Conservation (phyloP, 148 eudicot genomes). For the Spergularia marina region DNA sequence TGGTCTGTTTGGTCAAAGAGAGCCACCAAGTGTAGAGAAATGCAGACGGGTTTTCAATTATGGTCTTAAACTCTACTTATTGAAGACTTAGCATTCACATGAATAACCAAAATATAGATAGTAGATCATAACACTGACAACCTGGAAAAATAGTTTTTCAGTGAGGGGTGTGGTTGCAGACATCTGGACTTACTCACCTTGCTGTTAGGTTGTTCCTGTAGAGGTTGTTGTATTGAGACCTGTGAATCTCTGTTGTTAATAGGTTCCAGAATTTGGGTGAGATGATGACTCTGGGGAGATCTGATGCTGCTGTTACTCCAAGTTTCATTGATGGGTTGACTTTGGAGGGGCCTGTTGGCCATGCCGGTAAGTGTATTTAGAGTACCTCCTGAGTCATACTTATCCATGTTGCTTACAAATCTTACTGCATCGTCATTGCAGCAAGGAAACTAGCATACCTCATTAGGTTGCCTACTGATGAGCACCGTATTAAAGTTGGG, state of each 20-base stretch:
- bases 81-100: too few relatives aligned
- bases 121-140: too few relatives aligned
- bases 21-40: too few relatives aligned
- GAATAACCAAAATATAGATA: too few relatives aligned
- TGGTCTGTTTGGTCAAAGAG: too few relatives aligned
- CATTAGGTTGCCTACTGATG: slow-evolving; percentile 82
- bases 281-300: slow-evolving; percentile 94
- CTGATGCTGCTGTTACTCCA: slow-evolving; percentile 83
- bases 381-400: neutral
- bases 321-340: slow-evolving; percentile 84
- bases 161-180: too few relatives aligned
- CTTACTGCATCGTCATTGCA: slow-evolving; percentile 31
- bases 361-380: slow-evolving; percentile 51
- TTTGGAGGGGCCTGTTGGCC: slow-evolving; percentile 86
- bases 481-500: slow-evolving; percentile 90
- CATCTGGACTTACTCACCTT: too few relatives aligned
- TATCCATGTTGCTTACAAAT: neutral
- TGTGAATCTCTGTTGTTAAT: neutral
- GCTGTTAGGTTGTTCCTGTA: too few relatives aligned
- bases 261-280: slow-evolving; percentile 96
- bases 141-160: too few relatives aligned
- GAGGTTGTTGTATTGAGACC: neutral
- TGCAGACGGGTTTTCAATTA: too few relatives aligned
- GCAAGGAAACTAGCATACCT: slow-evolving; percentile 90
- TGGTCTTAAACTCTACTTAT: too few relatives aligned